A percentile compares a stretch with the other conserved stretches of the same genome.
phyloP scores from a whole-genome alignment of 176 grass and related monocot genomes.

The Alloteropsis semialata region DNA sequence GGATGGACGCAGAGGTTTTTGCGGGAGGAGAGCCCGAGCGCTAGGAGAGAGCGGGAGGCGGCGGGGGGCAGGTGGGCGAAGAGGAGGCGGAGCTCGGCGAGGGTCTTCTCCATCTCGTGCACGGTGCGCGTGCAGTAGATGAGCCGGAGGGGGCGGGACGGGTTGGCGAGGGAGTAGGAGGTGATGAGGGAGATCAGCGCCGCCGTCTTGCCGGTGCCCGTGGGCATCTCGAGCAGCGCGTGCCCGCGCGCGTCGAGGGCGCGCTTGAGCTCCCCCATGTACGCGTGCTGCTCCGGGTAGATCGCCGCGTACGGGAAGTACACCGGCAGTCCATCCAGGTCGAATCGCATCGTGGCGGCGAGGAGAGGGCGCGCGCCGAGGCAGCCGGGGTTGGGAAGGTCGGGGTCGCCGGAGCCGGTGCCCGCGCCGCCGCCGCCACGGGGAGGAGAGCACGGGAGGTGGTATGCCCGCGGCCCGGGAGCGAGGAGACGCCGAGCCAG shows the following conservation, averaged over 20 bases:
- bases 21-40: constrained; percentile 25
- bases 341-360: constrained; percentile 20
- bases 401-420: neutral
- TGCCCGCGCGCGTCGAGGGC: constrained; percentile 88
- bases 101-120: constrained; percentile 98
- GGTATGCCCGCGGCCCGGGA: neutral
- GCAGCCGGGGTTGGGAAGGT: neutral
- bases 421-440: constrained; percentile 5
- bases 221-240: constrained; percentile 94
- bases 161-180: constrained; percentile 66
- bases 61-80: constrained; percentile 50
- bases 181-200: constrained; percentile 84
- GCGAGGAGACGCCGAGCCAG: neutral
- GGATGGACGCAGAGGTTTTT: constrained; percentile 96
- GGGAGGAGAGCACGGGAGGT: constrained; percentile 22
- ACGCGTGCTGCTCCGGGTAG: constrained; percentile 93
- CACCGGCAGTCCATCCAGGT: constrained; percentile 65
- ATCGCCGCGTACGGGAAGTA: constrained; percentile 91
- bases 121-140: constrained; percentile 98
- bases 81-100: constrained; percentile 84
- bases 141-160: constrained; percentile 56
- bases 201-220: constrained; percentile 93
- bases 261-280: constrained; percentile 96
- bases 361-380: constrained; percentile 22
- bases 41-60: constrained; percentile 55